phyloP scores from a whole-genome alignment of 2,329 filamentous ascomycete species.

The Zopfia rhizophila region DNA sequence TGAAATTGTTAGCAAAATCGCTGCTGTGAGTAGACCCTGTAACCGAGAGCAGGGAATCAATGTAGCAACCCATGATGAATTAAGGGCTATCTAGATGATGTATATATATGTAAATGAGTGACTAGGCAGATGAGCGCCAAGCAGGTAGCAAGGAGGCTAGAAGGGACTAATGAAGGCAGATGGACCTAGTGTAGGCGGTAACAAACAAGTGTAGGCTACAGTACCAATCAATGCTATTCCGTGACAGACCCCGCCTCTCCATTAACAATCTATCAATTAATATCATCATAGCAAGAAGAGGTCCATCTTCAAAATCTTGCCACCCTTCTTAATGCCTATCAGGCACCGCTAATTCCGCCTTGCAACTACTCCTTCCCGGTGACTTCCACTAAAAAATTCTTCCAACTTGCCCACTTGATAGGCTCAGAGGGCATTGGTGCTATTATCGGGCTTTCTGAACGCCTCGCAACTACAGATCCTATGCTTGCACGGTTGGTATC shows the following conservation, averaged over 20 bases:
- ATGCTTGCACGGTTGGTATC: slow-evolving; percentile 18
- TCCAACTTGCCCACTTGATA: slow-evolving; percentile 21
- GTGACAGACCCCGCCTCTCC: slow-evolving; percentile 5
- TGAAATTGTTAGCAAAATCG: slow-evolving; percentile 18
- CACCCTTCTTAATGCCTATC: slow-evolving; percentile 23
- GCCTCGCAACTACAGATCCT: slow-evolving; percentile 23
- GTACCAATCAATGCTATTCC: too few relatives aligned
- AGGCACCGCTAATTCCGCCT: slow-evolving; percentile 23
- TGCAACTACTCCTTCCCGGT: slow-evolving; percentile 27
- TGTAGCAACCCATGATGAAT: too few relatives aligned
- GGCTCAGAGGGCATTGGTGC: slow-evolving; percentile 20
- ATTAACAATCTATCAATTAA: slow-evolving; percentile 9
- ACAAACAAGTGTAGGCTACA: too few relatives aligned
- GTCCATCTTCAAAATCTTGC: slow-evolving; percentile 18
- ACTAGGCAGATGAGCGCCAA: too few relatives aligned
- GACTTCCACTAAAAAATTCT: slow-evolving; percentile 17
- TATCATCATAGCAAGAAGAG: slow-evolving; percentile 21
- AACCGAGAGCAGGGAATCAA: too few relatives aligned
- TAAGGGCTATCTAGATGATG: too few relatives aligned
- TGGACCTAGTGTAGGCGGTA: too few relatives aligned
- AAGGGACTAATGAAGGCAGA: too few relatives aligned
- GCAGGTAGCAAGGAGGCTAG: too few relatives aligned
- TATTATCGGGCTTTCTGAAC: slow-evolving; percentile 23
- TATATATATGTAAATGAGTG: too few relatives aligned
- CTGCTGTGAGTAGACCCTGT: slow-evolving; percentile 21